Evolutionary conservation across 2,329 filamentous ascomycete species (phyloP), one percentile per base, ranked within the genome.

Genomic region (Pyricularia sp.): DNA sequence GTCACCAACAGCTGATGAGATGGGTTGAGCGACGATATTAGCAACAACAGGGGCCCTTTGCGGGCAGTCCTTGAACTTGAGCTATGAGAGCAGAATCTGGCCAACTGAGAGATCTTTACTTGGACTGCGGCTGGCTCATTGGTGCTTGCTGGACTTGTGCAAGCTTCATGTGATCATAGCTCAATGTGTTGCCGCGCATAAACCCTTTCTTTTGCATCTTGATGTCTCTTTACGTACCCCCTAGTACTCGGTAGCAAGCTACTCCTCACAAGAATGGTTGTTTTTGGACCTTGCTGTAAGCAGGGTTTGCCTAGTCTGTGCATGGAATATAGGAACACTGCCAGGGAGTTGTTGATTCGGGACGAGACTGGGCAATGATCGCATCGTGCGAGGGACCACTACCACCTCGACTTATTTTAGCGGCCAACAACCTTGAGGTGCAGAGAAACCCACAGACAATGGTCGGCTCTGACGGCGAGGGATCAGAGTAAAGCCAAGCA

Each of bases 1-100:
- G 63, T 33, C 63, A 33, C 63, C 63, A 65, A 65, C 63, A 65
- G 63, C 33, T 33, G 63, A 65, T 31, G 26, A 65, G 28, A 65
- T 25, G 30, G 10, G 42, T 50, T 50, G 42, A n/a, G 42, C 42
- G 7, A 50, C 17, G 17, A 50, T n/a, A 50, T 50, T 20, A 50
- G 42, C 42, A 50, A n/a, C 17, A n/a, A n/a, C 17, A 50, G 42
- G 42, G 42, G 42, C 20, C 6, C 42, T 50, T 50, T 50, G 42
- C 42, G 42, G 42, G 7, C 17, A 17, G 17, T 50, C 42, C 20
- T 50, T n/a, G 42, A 17, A 10, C 42, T 50, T 50, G 42, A n/a
- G 4, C n/a, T n/a, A 17, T 50, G 42, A 50, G 7, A 17, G 17
- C 20, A 50, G 42, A 50, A 50, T 50, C 42, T 50, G 42, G 17